Evolutionary conservation across 2,329 filamentous ascomycete species (phyloP).

Genomic region (Claviceps sp.): DNA sequence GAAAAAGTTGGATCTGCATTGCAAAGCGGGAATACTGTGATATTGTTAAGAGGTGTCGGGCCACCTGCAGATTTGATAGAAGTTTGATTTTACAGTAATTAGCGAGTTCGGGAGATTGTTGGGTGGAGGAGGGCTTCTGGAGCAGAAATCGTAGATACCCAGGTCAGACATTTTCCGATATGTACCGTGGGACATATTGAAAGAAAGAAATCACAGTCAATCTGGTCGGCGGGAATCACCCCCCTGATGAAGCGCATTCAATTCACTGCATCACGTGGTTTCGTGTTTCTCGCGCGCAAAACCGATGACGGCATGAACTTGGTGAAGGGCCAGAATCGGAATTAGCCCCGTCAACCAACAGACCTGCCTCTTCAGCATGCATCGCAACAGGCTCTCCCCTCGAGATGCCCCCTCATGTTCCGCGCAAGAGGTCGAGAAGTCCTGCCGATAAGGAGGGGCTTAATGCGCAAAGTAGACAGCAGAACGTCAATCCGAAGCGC

Average conservation of each 20-base stretch:
- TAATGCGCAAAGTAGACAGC: slow-evolving; percentile 11
- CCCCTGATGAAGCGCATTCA: neutral
- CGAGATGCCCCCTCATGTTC: slow-evolving; percentile 53
- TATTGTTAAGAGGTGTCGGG: slow-evolving; percentile 74
- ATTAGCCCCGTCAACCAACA: neutral
- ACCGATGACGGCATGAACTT: slow-evolving; percentile 15
- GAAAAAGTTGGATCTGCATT: slow-evolving; percentile 69
- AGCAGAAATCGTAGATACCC: neutral
- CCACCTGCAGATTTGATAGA: slow-evolving; percentile 63
- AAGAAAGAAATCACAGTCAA: neutral
- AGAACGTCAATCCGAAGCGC: slow-evolving; percentile 5
- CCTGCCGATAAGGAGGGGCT: slow-evolving; percentile 21
- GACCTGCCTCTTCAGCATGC: slow-evolving; percentile 7
- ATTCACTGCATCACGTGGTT: slow-evolving; percentile 13
- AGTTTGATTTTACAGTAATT: slow-evolving; percentile 1
- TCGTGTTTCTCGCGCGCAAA: slow-evolving; percentile 14
- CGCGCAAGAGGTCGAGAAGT: slow-evolving; percentile 50
- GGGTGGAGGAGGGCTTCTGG: neutral
- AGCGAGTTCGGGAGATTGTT: neutral
- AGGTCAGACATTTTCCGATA: neutral
- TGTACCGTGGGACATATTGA: neutral
- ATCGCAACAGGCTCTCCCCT: neutral
- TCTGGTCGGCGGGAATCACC: too few species aligned
- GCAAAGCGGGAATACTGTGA: slow-evolving; percentile 77
- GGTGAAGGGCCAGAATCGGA: neutral